Percentiles rank a stretch among this genome's conserved stretches.
Conservation (phyloP, 2,329 filamentous ascomycete genomes). For the Pseudogymnoascus pannorum region DNA sequence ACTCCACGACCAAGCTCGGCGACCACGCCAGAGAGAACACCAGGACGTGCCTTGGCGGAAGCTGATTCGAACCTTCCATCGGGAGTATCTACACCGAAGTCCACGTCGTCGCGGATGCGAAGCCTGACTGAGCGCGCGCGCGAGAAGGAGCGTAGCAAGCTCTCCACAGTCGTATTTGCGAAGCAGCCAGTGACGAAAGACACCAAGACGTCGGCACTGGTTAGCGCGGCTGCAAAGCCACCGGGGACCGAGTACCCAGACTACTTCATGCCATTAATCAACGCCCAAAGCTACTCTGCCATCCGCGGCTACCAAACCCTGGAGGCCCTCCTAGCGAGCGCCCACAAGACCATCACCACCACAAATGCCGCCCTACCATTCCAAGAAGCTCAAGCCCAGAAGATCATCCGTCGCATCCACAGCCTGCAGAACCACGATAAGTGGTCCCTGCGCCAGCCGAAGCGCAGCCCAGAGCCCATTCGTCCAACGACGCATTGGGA, state of each 20-base stretch:
- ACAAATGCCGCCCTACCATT: conserved; percentile 76
- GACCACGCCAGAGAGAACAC: conserved; percentile 20
- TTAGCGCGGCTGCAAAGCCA: conserved; percentile 12
- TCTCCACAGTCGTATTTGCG: conserved; percentile 72
- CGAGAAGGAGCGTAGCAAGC: conserved; percentile 54
- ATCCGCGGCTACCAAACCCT: conserved; percentile 56
- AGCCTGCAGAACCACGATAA: conserved; percentile 84
- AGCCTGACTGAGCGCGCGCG: conserved; percentile 33
- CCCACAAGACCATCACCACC: conserved; percentile 85
- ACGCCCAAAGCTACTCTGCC: conserved; percentile 47
- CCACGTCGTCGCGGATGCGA: conserved; percentile 30
- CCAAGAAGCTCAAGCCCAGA: conserved; percentile 79
- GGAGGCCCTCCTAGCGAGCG: conserved; percentile 68
- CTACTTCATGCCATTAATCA: conserved; percentile 58
- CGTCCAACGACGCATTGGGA: conserved; percentile 78
- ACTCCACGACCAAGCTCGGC: conserved; percentile 33
- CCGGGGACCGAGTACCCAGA: conserved; percentile 38
- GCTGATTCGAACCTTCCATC: conserved; percentile 22
- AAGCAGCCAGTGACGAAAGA: conserved; percentile 52
- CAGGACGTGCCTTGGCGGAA: conserved; percentile 14
- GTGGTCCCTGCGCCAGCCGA: conserved; percentile 86
- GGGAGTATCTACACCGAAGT: conserved; percentile 37
- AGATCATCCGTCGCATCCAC: conserved; percentile 79
- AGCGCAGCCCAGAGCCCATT: conserved; percentile 73
- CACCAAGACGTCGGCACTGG: conserved; percentile 23